Evolutionary conservation across 306 rosid species (phyloP).

Genomic region (Pyrus betulifolia): DNA sequence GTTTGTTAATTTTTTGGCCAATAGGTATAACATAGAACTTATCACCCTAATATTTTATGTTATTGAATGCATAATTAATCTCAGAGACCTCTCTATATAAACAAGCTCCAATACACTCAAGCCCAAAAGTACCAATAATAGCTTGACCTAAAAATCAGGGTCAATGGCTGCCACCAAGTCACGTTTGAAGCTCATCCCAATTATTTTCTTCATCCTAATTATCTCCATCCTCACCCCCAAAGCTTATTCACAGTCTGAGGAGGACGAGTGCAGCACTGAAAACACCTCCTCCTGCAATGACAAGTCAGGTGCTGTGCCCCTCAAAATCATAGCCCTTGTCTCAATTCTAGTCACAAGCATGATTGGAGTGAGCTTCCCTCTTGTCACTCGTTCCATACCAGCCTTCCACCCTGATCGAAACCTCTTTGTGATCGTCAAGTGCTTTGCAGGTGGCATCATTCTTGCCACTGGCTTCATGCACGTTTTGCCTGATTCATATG

Average conservation of each 20-base stretch:
- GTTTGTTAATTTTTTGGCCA: neutral
- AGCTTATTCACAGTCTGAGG: conserved; percentile 6
- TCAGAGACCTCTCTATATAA: neutral
- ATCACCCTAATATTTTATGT: neutral
- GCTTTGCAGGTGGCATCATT: conserved; percentile 57
- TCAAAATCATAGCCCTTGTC: conserved; percentile 51
- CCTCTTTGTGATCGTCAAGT: conserved; percentile 48
- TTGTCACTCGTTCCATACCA: conserved; percentile 34
- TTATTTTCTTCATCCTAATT: conserved; percentile 21
- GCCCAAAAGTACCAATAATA: neutral
- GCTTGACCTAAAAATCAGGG: neutral
- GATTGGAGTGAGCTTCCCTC: conserved; percentile 49
- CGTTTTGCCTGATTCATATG: conserved; percentile 66
- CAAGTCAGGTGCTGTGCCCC: conserved; percentile 35
- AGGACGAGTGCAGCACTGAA: conserved; percentile 23
- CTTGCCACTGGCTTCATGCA: conserved; percentile 73
- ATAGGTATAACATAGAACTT: neutral
- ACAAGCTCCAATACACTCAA: neutral
- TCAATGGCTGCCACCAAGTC: conserved; percentile 17
- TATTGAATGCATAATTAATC: neutral
- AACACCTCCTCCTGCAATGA: conserved; percentile 36
- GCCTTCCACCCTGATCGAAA: conserved; percentile 51
- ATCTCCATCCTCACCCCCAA: conserved; percentile 14
- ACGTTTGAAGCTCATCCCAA: conserved; percentile 9
- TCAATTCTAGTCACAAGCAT: conserved; percentile 52